Base-by-base conservation (phyloP, 352 stramenopile genomes). In the Phytopythium oedochilum region DNA sequence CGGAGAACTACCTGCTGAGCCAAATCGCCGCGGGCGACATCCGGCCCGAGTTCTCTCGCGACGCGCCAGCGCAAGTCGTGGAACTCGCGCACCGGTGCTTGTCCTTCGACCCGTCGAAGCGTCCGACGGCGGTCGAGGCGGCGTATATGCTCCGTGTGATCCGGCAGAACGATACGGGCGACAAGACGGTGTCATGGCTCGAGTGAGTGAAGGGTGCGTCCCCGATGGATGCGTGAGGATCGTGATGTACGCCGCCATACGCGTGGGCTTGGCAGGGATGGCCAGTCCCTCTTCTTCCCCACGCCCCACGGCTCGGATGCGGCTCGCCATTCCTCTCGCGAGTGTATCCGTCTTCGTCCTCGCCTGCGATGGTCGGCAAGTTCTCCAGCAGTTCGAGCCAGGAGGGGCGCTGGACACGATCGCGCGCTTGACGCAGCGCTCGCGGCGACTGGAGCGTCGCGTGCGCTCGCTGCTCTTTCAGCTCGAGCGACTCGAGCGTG, bases 1-100 rank as follows among this genome's bases (percentile, higher is more conserved):
- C 63, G 15, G 69, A 78, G 50, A 60, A 67, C 25, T 64, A 47
- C 34, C 28, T 78, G 14, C 55, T 78, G 45, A 71, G 52, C 11
- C 63, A 51, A 20, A 49, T 78, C 3, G 48, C 52, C 0, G 50
- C 47, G 3, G 69, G 69, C 2, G 63, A 78, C 23, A 18, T 66
- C 28, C 56, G 62, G 34, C 69, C 69, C 1, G 22, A 22, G 25
- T 73, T 78, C 28, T 59, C 56, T 0, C 1, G 18, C 9, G 20
- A 47, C 17, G 55, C 64, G 15, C 51, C 69, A 23, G 17, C 12
- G 0, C 45, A 58, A 0, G 50, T 78, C 39, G 55, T 71, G 3
- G 40, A 42, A 3, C 44, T 78, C 18, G 69, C 61, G 12, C 57
- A 29, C 12, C 52, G 55, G 35, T 78, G 69, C 11, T 31, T 78